Percentiles rank a stretch among this genome's conserved stretches.
Evolutionary conservation across 495 filamentous ascomycete species (phyloP).

Genomic region (Penicillium mononematosum): DNA sequence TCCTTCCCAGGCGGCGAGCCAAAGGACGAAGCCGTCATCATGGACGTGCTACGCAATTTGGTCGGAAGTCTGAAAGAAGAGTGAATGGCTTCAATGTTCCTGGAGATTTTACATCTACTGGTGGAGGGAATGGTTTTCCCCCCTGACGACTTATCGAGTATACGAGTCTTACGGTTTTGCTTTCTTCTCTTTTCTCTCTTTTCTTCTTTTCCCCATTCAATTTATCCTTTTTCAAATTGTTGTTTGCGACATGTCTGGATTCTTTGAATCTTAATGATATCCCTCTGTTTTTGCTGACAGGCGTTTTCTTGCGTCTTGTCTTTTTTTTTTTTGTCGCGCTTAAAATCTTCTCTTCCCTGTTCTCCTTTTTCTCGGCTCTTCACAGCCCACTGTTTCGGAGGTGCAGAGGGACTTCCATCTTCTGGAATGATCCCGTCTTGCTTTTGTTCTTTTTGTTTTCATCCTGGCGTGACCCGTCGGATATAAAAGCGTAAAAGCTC

Average conservation of each 20-base stretch:
- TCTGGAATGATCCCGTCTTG: not conserved
- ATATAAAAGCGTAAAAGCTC: conserved; percentile 24
- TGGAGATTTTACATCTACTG: not conserved
- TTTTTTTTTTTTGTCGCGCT: conserved; percentile 1
- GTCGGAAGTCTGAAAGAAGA: conserved; percentile 44
- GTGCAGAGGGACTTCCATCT: not conserved
- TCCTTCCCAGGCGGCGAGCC: conserved; percentile 51
- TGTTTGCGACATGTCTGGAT: conserved; percentile 18
- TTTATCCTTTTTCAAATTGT: conserved; percentile 4
- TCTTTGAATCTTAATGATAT: conserved; percentile 35
- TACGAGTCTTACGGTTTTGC: conserved; percentile 31
- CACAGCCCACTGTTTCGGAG: not conserved
- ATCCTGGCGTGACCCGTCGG: conserved; percentile 11
- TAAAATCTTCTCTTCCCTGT: not conserved
- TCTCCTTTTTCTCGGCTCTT: not conserved
- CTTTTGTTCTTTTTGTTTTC: conserved; percentile 10
- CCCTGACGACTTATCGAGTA: conserved; percentile 34
- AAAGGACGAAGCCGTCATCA: conserved; percentile 47
- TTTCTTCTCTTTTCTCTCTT: conserved; percentile 19
- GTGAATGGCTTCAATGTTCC: conserved; percentile 12
- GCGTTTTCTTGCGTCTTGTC: conserved; percentile 15
- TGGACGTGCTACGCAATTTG: conserved; percentile 44
- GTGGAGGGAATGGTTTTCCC: conserved; percentile 9
- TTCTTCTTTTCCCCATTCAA: not conserved
- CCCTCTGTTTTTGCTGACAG: conserved; percentile 31